Evolutionary conservation across 2,329 filamentous ascomycete species (phyloP).

Genomic region (Pyrenophora graminea): DNA sequence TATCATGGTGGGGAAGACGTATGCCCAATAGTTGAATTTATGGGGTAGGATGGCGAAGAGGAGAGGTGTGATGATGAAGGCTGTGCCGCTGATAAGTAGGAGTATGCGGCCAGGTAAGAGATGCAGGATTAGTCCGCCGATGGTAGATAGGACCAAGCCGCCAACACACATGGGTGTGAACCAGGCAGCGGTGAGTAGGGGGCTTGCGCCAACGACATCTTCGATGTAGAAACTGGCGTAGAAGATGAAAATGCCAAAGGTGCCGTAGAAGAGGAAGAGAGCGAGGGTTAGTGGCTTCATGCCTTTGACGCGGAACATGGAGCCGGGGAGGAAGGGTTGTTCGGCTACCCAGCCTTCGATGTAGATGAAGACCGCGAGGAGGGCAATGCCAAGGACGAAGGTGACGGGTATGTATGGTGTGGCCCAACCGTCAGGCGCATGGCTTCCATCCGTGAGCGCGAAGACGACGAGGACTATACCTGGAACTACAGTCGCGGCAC

Average conservation of each 20-base stretch:
- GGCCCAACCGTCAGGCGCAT: conserved; percentile 71
- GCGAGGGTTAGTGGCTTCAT: conserved; percentile 56
- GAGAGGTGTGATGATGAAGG: conserved; percentile 37
- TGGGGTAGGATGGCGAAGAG: conserved; percentile 44
- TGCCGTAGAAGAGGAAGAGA: conserved; percentile 52
- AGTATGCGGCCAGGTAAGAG: conserved; percentile 41
- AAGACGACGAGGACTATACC: conserved; percentile 73
- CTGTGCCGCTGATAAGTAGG: conserved; percentile 37
- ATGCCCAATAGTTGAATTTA: conserved; percentile 44
- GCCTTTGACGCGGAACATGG: conserved; percentile 70
- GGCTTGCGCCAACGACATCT: conserved; percentile 32
- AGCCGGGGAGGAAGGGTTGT: conserved; percentile 70
- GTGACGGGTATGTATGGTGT: conserved; percentile 72
- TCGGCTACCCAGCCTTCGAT: conserved; percentile 72
- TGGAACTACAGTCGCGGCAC: conserved; percentile 41
- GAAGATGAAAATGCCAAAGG: conserved; percentile 46
- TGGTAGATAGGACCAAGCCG: conserved; percentile 40
- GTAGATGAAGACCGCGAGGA: conserved; percentile 66
- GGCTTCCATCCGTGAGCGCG: conserved; percentile 72
- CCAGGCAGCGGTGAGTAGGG: conserved; percentile 42
- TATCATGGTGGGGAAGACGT: conserved; percentile 51
- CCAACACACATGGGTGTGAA: conserved; percentile 45
- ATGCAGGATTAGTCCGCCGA: conserved; percentile 43
- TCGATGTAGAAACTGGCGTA: conserved; percentile 47
- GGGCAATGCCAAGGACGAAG: conserved; percentile 64